Base-by-base conservation (phyloP, 768 basidiomycete species). In the Tricholoma sp. region DNA sequence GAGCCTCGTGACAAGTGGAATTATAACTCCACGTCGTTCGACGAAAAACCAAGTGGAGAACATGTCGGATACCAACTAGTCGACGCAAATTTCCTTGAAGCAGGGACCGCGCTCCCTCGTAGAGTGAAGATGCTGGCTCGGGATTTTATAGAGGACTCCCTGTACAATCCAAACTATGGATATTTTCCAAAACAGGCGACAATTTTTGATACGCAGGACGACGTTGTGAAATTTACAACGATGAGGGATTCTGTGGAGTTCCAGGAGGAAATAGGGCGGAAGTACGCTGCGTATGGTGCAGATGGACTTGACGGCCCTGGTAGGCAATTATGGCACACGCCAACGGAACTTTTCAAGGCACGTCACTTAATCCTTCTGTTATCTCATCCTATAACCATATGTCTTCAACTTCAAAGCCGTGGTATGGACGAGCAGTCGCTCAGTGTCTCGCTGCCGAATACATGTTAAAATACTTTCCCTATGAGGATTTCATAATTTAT, bases 101-200 rank as follows among this genome's bases (percentile, higher is more conserved):
- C 67, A 56, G 71, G 72, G 53, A 72, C 69, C 7, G 69, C 72
- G 34, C 93, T 91, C 6, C 95, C 94, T 2, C 82, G 74, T 46
- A 77, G 83, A 54, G 94, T 95, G 56, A 92, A 90, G 71, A 95
- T 98, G 92, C 85, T 98, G 34, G 86, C 88, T 47, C 85, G 97
- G 61, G 96, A 99, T 74, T 99, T 89, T 69, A 94, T 99, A 59
- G 94, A 98, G 67, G 97, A 99, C 69, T 87, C 91, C 7, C 73
- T 99, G 35, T 99, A 99, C 76, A 98, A 99, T 70, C 95, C 94
- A 3, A 75, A 95, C 71, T 98, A 99, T 68, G 97, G 97, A 35
- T 99, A 99, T 74, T 98, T 99, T 70, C 85, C 93, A 29, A 89
- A 89, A 64, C 89, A 94, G 66, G 96, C 91, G 1, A 88, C 85